phyloP scores from a whole-genome alignment of 192 early-diverging fungal species.

The Geosiphon pyriformis region DNA sequence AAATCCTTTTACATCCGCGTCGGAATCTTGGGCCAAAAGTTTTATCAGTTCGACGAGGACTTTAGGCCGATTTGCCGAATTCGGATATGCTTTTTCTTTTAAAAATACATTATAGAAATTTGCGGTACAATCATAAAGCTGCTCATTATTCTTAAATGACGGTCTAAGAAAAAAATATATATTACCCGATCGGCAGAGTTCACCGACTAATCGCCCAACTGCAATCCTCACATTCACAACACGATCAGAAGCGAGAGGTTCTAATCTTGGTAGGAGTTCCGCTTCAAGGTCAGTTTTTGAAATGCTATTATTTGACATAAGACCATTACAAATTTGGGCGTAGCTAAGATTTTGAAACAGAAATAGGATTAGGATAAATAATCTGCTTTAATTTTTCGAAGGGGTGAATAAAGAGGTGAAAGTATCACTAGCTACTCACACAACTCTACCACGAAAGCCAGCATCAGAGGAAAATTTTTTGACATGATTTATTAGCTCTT shows the following conservation, averaged over 20 bases:
- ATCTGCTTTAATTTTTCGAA: constrained; percentile 33
- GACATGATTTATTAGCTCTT: constrained; percentile 37
- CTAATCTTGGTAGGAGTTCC: constrained; percentile 61
- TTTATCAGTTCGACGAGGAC: background rate
- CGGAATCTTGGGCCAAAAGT: constrained; percentile 6
- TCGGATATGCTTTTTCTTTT: constrained; percentile 13
- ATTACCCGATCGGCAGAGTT: constrained; percentile 16
- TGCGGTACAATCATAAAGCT: background rate
- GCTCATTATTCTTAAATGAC: background rate
- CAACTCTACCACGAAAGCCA: constrained; percentile 49
- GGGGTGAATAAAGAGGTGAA: constrained; percentile 39
- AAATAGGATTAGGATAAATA: constrained; percentile 41
- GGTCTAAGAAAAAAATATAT: too few species aligned
- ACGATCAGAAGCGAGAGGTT: constrained; percentile 50
- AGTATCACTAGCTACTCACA: constrained; percentile 41
- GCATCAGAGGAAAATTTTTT: constrained; percentile 41
- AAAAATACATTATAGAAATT: background rate
- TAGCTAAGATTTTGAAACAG: constrained; percentile 49
- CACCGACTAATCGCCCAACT: constrained; percentile 48
- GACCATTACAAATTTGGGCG: constrained; percentile 63
- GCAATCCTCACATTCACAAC: constrained; percentile 73
- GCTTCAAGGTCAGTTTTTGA: constrained; percentile 59
- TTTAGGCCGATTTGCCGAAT: constrained; percentile 8
- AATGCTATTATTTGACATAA: constrained; percentile 52
- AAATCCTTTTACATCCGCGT: constrained; percentile 16